Evolutionary conservation across 495 filamentous ascomycete species (phyloP), one percentile per base, ranked within the genome.

Genomic region (Hyaloscypha bicolor): DNA sequence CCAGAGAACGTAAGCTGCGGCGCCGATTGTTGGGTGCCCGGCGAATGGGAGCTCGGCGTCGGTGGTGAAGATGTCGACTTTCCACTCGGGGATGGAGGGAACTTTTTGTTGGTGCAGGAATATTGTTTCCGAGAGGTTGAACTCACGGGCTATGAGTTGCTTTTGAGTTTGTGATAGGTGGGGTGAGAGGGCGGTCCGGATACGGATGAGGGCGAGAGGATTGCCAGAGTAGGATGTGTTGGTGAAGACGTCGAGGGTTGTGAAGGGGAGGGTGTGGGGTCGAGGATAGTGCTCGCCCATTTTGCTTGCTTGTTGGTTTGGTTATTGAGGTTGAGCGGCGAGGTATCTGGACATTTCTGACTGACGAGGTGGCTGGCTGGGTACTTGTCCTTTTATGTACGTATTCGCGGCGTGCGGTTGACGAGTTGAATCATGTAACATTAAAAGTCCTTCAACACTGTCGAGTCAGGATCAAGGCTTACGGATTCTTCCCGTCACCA

Each of bases 51-150:
- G 73, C 72, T 93, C 91, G 9, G 67, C 70, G 30, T 81, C 75
- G 16, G 79, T 75, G 21, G 86, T 89, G 81, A 92, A 93, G 77
- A 93, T 94, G 75, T 92, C 88, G 69, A 93, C 86, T 6, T 79
- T 66, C 59, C 81, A 79, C 48, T 73, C 67, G 2, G 71, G 62
- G 22, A 58, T 21, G 4, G 35, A 48, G 29, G 65, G 45, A 11
- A 30, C 22, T 0, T 8, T 6, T 0, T 22, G 59, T 29, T 45
- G 72, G 74, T 93, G 86, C 14, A 96, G 77, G 78, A 94, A 96
- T 57, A 93, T 88, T 0, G 89, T 94, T 73, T 96, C 92, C 2
- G 90, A 93, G 69, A 93, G 82, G 69, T 94, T 94, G 87, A 94
- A 94, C 77, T 96, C 93, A 22, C 75, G 70, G 2, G 91, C 87